Evolutionary conservation across 371 early-diverging fungal genomes (phyloP).

Genomic region (Mortierella sp.): DNA sequence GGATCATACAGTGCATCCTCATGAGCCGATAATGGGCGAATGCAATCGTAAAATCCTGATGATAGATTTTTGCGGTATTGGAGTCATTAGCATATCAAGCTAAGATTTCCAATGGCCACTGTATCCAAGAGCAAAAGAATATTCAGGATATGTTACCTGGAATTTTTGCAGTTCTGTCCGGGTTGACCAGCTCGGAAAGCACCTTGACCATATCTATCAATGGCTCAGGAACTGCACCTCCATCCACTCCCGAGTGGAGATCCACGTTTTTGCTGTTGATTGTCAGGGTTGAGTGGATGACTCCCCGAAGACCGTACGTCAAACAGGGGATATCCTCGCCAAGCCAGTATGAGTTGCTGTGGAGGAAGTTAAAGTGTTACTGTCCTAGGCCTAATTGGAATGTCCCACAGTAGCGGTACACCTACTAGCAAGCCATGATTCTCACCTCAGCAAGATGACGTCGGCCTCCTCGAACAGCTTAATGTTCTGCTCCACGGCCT

Average conservation of each 20-base stretch:
- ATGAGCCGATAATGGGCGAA: constrained; percentile 60
- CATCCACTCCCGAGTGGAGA: constrained; percentile 87
- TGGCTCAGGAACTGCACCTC: constrained; percentile 87
- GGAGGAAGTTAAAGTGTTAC: neutral
- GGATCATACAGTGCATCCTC: constrained; percentile 70
- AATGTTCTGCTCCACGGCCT: constrained; percentile 69
- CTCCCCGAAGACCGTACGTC: constrained; percentile 96
- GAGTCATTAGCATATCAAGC: neutral
- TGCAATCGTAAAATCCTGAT: constrained; percentile 70
- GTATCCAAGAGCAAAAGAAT: too few species aligned
- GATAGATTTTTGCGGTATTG: neutral
- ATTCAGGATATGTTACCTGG: too few species aligned
- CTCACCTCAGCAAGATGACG: constrained; percentile 75
- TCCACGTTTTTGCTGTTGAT: constrained; percentile 71
- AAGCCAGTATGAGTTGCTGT: constrained; percentile 84
- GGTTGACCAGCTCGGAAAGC: constrained; percentile 68
- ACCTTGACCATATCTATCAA: constrained; percentile 80
- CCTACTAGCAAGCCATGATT: neutral
- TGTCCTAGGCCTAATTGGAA: too few species aligned
- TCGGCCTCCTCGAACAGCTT: constrained; percentile 74
- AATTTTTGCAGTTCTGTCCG: constrained; percentile 70
- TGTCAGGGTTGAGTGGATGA: constrained; percentile 77
- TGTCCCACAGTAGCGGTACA: too few species aligned
- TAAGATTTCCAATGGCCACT: too few species aligned
- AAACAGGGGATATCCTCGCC: constrained; percentile 95